Percentiles rank a stretch among this genome's conserved stretches.
Conservation (phyloP, 495 filamentous ascomycete species). For the Massariosphaeria phaeospora region DNA sequence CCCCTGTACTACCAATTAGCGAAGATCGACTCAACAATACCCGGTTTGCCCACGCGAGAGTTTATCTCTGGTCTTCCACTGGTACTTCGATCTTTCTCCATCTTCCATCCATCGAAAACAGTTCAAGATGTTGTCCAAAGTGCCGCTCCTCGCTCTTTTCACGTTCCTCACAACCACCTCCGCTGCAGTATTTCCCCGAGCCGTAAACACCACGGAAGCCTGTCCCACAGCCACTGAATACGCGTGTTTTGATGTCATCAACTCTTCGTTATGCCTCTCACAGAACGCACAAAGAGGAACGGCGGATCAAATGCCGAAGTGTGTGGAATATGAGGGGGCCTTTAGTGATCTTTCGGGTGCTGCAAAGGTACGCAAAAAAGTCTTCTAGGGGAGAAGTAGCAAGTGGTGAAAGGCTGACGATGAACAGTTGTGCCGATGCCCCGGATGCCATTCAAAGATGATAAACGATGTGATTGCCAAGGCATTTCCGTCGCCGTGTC, state of each 20-base stretch:
- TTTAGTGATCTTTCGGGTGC: conserved; percentile 37
- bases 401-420: conserved; percentile 10
- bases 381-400: background rate
- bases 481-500: conserved; percentile 37
- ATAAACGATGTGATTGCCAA: conserved; percentile 29
- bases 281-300: conserved; percentile 27
- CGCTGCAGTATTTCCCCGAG: conserved; percentile 21
- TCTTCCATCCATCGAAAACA: no score
- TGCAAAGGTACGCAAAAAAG: conserved; percentile 33
- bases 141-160: no score
- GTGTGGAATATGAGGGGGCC: conserved; percentile 37
- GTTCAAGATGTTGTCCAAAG: no score
- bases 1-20: no score
- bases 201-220: conserved; percentile 11
- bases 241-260: conserved; percentile 40
- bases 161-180: background rate
- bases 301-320: conserved; percentile 33
- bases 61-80: no score
- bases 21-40: no score
- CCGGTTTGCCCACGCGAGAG: no score
- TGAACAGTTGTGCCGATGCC: conserved; percentile 37
- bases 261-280: conserved; percentile 39
- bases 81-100: no score
- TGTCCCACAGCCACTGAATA: conserved; percentile 37
- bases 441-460: conserved; percentile 37